Conservation (phyloP, 495 filamentous ascomycete species). For the Parmelia sp. region DNA sequence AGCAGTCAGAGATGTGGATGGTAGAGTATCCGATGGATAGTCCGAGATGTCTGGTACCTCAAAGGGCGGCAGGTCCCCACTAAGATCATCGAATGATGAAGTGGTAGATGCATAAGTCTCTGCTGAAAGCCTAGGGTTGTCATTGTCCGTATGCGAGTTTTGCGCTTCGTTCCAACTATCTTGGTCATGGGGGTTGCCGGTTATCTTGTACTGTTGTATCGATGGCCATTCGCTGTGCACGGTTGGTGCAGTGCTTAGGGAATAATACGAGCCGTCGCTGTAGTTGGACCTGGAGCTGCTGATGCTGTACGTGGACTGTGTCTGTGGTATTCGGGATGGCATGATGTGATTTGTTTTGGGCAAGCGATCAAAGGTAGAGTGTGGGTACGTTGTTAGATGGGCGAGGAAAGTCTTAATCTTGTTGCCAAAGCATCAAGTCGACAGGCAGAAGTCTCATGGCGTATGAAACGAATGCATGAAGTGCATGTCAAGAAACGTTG, state of each 20-base stretch:
- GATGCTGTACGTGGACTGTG: conserved; percentile 14
- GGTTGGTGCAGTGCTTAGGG: conserved; percentile 64
- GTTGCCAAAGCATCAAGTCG: not conserved
- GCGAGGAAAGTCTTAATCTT: not conserved
- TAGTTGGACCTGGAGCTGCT: conserved; percentile 54
- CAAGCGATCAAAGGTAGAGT: not conserved
- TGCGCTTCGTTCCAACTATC: conserved; percentile 31
- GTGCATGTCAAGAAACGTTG: not conserved
- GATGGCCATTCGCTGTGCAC: conserved; percentile 53
- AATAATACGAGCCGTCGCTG: conserved; percentile 57
- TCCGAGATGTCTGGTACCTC: conserved; percentile 56
- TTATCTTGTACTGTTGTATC: conserved; percentile 33
- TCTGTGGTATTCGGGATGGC: conserved; percentile 13
- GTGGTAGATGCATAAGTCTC: conserved; percentile 77
- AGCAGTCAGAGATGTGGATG: conserved; percentile 61
- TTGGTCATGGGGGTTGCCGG: conserved; percentile 20
- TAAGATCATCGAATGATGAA: conserved; percentile 54
- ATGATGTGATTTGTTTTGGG: conserved; percentile 3
- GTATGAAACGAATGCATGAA: not conserved
- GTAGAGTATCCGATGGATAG: conserved; percentile 41
- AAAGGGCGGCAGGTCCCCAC: conserved; percentile 49
- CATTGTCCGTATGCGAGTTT: conserved; percentile 37
- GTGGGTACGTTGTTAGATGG: not conserved
- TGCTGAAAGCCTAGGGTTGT: conserved; percentile 56
- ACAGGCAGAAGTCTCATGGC: not conserved